Evolutionary conservation across 164 flowering plant genomes (phyloP).

Genomic region (Euptelea pleiosperma): DNA sequence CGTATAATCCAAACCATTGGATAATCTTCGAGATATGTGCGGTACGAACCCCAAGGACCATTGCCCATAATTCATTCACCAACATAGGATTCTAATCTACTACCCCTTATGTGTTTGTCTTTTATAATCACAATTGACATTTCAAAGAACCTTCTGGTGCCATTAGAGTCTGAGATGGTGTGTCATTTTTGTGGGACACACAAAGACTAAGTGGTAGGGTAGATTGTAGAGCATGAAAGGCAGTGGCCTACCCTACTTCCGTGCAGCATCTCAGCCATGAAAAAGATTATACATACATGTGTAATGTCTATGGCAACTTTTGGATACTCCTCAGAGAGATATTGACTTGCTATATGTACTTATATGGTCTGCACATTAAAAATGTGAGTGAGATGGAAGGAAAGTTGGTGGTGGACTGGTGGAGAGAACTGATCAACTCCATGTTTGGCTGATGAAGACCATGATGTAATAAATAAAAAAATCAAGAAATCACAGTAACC

Average conservation of each 20-base stretch:
- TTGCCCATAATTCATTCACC: too few species aligned
- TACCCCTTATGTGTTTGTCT: slow-evolving; percentile 15
- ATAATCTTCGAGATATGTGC: too few species aligned
- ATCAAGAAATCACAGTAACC: background rate
- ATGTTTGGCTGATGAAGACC: background rate
- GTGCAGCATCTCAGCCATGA: slow-evolving; percentile 29
- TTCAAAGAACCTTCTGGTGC: slow-evolving; percentile 25
- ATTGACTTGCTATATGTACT: slow-evolving; percentile 13
- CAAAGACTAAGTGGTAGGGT: slow-evolving; percentile 7
- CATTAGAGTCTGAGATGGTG: slow-evolving; percentile 11
- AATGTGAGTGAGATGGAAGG: background rate
- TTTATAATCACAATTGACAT: slow-evolving; percentile 14
- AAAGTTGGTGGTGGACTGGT: too few species aligned
- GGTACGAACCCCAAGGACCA: too few species aligned
- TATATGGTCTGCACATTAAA: too few species aligned
- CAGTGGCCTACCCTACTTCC: slow-evolving; percentile 17
- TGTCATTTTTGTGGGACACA: slow-evolving; percentile 25
- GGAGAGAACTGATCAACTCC: background rate
- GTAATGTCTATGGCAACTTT: slow-evolving; percentile 19
- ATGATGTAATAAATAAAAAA: too few species aligned
- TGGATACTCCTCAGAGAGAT: slow-evolving; percentile 7
- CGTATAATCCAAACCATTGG: too few species aligned
- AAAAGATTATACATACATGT: slow-evolving; percentile 30
- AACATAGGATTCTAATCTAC: slow-evolving; percentile 49
- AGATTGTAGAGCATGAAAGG: slow-evolving; percentile 7